Percentiles rank a stretch among this genome's conserved stretches.
Evolutionary conservation across 164 flowering plant genomes (phyloP).

Genomic region (Nymphaea colorata): DNA sequence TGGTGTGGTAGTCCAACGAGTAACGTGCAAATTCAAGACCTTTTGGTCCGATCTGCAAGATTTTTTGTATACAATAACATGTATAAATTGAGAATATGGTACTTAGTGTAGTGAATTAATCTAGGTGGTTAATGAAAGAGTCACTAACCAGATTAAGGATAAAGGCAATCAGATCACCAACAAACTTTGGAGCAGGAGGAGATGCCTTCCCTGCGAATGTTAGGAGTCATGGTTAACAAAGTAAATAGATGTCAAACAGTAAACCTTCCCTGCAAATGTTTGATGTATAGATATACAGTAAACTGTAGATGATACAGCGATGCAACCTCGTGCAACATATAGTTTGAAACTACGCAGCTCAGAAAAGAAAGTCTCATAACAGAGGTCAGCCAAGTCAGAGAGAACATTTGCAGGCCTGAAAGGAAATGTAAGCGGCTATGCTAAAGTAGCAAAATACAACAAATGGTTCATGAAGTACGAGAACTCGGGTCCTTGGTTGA

Average conservation of each 20-base stretch:
- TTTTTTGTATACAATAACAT: background rate
- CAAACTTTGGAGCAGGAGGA: constrained; percentile 67
- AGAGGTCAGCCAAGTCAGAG: too few relatives aligned
- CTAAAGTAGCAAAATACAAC: too few relatives aligned
- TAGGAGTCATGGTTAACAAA: background rate
- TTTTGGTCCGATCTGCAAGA: constrained; percentile 80
- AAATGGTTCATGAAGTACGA: too few relatives aligned
- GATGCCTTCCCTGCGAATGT: background rate
- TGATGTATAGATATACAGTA: background rate
- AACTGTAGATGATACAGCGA: too few relatives aligned
- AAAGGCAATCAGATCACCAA: constrained; percentile 83
- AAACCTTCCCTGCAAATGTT: background rate
- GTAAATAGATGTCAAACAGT: too few relatives aligned
- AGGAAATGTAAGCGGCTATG: too few relatives aligned
- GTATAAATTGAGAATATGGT: background rate
- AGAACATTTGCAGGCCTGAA: too few relatives aligned
- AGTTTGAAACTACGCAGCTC: too few relatives aligned
- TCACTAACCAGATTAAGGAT: constrained; percentile 60
- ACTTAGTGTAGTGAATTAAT: background rate
- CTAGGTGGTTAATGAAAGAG: background rate
- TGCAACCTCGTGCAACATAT: too few relatives aligned
- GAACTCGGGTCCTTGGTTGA: too few relatives aligned
- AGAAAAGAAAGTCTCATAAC: too few relatives aligned
- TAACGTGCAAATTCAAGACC: constrained; percentile 97
- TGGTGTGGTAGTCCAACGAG: constrained; percentile 92